These are phyloP conservation scores for Erythrophleum ivorense DNA, from an alignment of 331 rosid species.

Conservation along the genomic window DNA sequence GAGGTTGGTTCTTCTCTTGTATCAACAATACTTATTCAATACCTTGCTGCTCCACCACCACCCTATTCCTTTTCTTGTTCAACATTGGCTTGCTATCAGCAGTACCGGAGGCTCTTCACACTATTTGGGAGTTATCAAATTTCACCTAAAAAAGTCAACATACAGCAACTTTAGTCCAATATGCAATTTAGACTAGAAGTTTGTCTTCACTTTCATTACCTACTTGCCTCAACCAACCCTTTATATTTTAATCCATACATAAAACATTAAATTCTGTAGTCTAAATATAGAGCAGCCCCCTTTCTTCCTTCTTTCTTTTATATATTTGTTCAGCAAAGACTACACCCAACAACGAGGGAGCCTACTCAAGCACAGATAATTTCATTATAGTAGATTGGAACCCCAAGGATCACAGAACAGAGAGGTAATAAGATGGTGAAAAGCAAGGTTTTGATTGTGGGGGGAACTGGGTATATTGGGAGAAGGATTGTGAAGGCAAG, in stretches of 20 bases:
- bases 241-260: neutral
- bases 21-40: too few species aligned
- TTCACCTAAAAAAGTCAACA: neutral
- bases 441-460: slow-evolving; percentile 85
- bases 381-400: neutral
- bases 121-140: neutral
- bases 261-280: neutral
- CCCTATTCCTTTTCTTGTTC: neutral
- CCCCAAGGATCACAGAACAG: neutral
- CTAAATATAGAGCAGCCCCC: neutral
- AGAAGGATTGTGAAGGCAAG: slow-evolving; percentile 75
- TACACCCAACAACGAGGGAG: neutral
- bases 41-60: neutral
- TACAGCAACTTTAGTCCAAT: neutral
- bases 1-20: too few species aligned
- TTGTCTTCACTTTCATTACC: neutral
- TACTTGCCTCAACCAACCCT: slow-evolving; percentile 5
- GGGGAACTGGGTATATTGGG: slow-evolving; percentile 86
- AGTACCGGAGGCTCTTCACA: neutral
- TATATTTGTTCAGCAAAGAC: neutral
- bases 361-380: neutral
- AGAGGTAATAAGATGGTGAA: slow-evolving; percentile 45
- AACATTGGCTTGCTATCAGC: neutral
- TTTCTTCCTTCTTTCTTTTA: too few species aligned
- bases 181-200: neutral